These are phyloP conservation scores for Plasmodium vivax DNA, from an alignment of 169 alveolate species.

Conservation along the genomic window DNA sequence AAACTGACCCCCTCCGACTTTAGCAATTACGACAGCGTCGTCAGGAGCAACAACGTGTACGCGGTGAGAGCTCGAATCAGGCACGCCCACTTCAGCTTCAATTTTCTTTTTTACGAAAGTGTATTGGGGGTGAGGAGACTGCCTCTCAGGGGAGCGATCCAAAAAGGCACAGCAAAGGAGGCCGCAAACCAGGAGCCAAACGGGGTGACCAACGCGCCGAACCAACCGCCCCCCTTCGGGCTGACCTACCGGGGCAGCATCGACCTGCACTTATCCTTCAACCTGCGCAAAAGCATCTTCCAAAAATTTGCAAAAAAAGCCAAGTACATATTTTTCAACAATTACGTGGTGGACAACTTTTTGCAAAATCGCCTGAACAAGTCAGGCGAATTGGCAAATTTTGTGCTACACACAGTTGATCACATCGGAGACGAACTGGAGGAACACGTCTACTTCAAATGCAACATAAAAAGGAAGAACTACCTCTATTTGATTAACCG, in stretches of 20 bases:
- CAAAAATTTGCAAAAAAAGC: constrained; percentile 1
- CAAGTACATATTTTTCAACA: constrained; percentile 24
- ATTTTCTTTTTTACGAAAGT: constrained; percentile 38
- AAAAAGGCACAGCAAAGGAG: neutral
- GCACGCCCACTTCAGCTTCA: neutral
- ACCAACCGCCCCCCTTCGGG: neutral
- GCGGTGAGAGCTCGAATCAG: neutral
- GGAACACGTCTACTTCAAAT: neutral
- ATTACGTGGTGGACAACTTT: constrained; percentile 6
- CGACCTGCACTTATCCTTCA: neutral
- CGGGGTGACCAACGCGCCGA: too few relatives aligned
- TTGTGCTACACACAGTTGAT: neutral
- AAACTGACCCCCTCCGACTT: neutral
- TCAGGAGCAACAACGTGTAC: constrained; percentile 29
- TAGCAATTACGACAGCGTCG: neutral
- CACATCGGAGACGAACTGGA: constrained; percentile 4
- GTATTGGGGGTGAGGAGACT: neutral
- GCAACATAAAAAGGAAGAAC: neutral
- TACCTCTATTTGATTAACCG: neutral
- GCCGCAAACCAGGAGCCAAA: neutral
- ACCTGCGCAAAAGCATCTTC: constrained; percentile 20
- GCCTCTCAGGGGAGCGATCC: neutral
- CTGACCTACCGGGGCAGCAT: constrained; percentile 18
- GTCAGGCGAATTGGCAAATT: neutral
- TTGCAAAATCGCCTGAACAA: neutral